Evolutionary conservation across 176 grass and related monocot genomes (phyloP), one percentile per base, ranked within the genome.

Genomic region (Aegilops sharonensis): DNA sequence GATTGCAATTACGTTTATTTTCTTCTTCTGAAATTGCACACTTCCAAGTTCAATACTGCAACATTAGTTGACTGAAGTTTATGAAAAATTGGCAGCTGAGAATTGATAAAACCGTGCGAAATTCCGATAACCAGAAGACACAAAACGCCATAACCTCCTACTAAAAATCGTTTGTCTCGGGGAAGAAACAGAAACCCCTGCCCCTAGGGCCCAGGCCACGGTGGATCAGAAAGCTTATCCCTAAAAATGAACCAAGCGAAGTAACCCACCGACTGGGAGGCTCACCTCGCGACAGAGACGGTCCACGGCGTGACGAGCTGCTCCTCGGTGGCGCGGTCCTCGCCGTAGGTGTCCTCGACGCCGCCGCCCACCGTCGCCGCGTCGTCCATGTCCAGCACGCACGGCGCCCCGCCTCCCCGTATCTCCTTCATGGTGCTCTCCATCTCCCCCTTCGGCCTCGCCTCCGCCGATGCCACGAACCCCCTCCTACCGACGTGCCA

Each of bases 231-330:
- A 70, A 79, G 32, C 45, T 35, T 39, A 83, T 40, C 89, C 65
- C 7, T 10, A 5, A 54, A 37, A 80, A 80, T 5, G 76, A 72
- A 54, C 50, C 50, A 18, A 54, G 50, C 50, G 50, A 54, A 54
- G 15, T 17, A 17, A 52, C 48, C 50, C 50, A 7, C 50, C 50
- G 50, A 54, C 50, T 6, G 1, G 50, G 50, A 18, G 15, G 37
- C 81, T 88, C 48, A 98, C 94, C 97, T 96, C 35, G 94, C 94
- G 35, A 99, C 94, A 78, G 97, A 91, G 60, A 99, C 77, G 60
- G 90, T 92, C 97, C 97, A 98, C 7, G 94, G 97, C 82, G 97
- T 95, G 85, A 98, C 92, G 72, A 99, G 90, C 75, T 96, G 94
- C 47, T 99, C 97, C 89, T 94, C 90, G 18, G 90, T 96, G 82